A percentile compares a stretch with the other conserved stretches of the same genome.
These are phyloP conservation scores for Elaeis guineensis DNA, from an alignment of 176 grass and related monocot genomes.

Conservation along the genomic window DNA sequence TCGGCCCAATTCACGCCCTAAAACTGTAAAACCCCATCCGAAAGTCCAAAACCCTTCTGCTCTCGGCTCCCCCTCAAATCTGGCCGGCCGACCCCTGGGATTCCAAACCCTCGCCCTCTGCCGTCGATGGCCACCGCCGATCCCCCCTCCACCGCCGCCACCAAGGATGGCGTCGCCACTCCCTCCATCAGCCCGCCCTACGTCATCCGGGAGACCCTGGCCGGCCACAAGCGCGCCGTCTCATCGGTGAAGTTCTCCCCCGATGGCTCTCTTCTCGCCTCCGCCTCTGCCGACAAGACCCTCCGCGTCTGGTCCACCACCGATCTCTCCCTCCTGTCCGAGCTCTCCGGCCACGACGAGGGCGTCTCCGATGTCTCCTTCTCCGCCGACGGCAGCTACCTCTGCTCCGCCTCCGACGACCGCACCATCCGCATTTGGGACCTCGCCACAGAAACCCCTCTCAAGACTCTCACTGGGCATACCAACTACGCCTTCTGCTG, in stretches of 20 bases:
- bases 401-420: constrained; percentile 83
- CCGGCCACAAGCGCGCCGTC: constrained; percentile 49
- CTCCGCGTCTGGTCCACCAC: constrained; percentile 57
- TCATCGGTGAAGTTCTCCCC: constrained; percentile 90
- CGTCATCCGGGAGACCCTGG: constrained; percentile 49
- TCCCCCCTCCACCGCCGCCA: constrained; percentile 9
- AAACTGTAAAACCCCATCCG: too few relatives aligned
- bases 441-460: constrained; percentile 48
- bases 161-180: not conserved
- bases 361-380: constrained; percentile 86
- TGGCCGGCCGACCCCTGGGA: too few relatives aligned
- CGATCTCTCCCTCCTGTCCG: constrained; percentile 36
- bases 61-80: too few relatives aligned
- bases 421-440: constrained; percentile 89
- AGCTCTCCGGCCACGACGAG: constrained; percentile 45
- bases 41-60: too few relatives aligned
- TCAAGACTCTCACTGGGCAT: constrained; percentile 70
- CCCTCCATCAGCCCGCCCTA: constrained; percentile 27
- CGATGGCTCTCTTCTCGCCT: constrained; percentile 64
- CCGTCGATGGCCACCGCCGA: constrained; percentile 27
- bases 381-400: constrained; percentile 59
- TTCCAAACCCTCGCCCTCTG: not conserved
- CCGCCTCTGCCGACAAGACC: constrained; percentile 72
- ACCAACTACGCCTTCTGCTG: constrained; percentile 96
- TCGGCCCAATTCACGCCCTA: too few relatives aligned